Conservation (phyloP, 2,329 filamentous ascomycete species). For the Alternaria tenuissima region DNA sequence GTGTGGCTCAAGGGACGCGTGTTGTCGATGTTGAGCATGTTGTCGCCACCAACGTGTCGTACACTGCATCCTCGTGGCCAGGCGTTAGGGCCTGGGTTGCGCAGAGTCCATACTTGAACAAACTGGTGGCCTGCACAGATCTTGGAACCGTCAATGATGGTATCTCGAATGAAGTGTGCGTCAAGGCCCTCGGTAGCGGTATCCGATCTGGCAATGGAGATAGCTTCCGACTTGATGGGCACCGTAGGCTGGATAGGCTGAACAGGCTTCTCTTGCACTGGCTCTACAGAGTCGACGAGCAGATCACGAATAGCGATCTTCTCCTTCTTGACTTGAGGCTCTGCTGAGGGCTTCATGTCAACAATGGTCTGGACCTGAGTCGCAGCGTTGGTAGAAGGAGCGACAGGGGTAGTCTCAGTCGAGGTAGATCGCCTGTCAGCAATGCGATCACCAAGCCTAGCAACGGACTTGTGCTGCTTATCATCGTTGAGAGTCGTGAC, state of each 20-base stretch:
- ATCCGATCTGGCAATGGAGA: conserved; percentile 14
- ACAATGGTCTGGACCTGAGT: conserved; percentile 71
- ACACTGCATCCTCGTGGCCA: conserved; percentile 94
- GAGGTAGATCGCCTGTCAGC: conserved; percentile 55
- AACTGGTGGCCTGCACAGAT: conserved; percentile 77
- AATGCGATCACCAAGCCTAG: conserved; percentile 74
- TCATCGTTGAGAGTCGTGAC: conserved; percentile 86
- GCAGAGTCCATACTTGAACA: conserved; percentile 89
- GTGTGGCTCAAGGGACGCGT: conserved; percentile 78
- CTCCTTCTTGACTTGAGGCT: conserved; percentile 51
- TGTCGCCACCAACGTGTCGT: conserved; percentile 91
- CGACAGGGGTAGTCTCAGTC: conserved; percentile 60
- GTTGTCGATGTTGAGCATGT: conserved; percentile 92
- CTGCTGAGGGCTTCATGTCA: conserved; percentile 66
- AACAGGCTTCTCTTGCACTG: conserved; percentile 45
- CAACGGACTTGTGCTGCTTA: conserved; percentile 69
- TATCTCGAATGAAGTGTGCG: conserved; percentile 79
- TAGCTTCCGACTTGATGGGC: conserved; percentile 25
- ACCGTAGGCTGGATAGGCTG: conserved; percentile 20
- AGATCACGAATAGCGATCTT: conserved; percentile 54
- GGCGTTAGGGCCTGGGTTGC: conserved; percentile 77
- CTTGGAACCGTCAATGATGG: conserved; percentile 77
- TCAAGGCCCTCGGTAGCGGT: conserved; percentile 56
- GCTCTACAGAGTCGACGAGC: conserved; percentile 43
- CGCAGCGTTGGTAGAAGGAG: conserved; percentile 60